Base-by-base conservation (phyloP, 192 early-diverging fungal species). In the Paraglomus occultum region DNA sequence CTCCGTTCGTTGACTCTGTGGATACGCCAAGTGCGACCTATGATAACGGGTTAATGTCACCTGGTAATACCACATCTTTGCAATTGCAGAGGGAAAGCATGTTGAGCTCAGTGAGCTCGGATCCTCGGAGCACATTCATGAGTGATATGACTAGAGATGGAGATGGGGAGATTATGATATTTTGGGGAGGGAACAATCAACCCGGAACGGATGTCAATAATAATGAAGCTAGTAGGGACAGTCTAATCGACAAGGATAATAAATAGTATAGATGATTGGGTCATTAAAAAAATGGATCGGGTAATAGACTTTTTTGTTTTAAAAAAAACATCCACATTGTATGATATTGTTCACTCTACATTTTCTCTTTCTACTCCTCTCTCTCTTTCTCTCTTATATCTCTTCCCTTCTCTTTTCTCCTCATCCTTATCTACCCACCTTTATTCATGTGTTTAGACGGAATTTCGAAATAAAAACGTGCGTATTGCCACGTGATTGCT, bases 101-200 rank as follows among this genome's bases (percentile, higher is more conserved):
- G 9, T 10, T 44, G 20, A 67, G 66, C 38, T 53, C 66, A 9
- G 12, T 43, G 6, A 55, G 50, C 40, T 52, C 66, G 11, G 55
- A 68, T 44, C 44, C 20, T 52, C 52, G 66, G 55, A 68, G 66
- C 23, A 68, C 66, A 22, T 17, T 68, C 43, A 48, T 68, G n/a
- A 55, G 51, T 10, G 66, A 68, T 31, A 31, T 31, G 31, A 31
- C 31, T 31, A 31, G 31, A 2, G 66, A 68, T 45, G 66, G 66
- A n/a, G 64, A 65, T 51, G 64, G 64, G 6, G 66, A 68, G 43
- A 68, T 68, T 20, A 68, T 46, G 52, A 68, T 68, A 42, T 68
- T 68, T 20, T 68, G 66, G 66, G 66, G 66, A 44, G 66, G 66
- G 10, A 31, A 68, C 44, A 38, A 8, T 6, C 42, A 2, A 3